A percentile compares a stretch with the other conserved stretches of the same genome.
Conservation (phyloP, 202 grass and related monocot genomes). For the Schoenoplectus tabernaemontani region DNA sequence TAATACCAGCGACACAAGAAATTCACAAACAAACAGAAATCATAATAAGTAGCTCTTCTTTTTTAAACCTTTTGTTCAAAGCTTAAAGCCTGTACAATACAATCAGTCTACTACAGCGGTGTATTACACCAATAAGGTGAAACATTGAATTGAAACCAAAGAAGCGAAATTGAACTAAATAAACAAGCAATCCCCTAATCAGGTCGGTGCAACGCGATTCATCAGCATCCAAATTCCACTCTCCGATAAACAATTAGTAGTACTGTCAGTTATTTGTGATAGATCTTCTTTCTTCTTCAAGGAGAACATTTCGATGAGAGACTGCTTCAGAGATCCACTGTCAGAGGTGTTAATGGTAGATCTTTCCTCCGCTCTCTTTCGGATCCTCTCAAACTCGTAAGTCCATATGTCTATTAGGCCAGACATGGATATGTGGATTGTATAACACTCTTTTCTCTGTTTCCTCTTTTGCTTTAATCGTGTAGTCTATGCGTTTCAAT, state of each 20-base stretch:
- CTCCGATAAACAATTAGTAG: slow-evolving; percentile 4
- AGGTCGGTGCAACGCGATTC: slow-evolving; percentile 9
- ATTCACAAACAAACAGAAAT: neutral
- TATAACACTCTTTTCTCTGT: neutral
- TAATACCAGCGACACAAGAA: neutral
- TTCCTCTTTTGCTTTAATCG: neutral
- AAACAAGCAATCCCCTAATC: neutral
- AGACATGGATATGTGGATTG: slow-evolving; percentile 11
- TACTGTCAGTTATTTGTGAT: neutral
- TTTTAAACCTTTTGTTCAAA: neutral
- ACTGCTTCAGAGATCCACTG: neutral
- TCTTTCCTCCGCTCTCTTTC: neutral
- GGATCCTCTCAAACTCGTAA: slow-evolving; percentile 2
- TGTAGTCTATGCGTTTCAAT: neutral
- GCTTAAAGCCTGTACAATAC: neutral
- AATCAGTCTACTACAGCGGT: neutral
- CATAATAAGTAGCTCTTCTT: neutral
- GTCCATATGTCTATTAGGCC: slow-evolving; percentile 21
- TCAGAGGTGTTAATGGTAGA: neutral
- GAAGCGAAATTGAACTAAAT: neutral
- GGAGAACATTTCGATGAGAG: neutral
- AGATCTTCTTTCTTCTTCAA: neutral
- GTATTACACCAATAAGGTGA: neutral
- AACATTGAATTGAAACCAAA: neutral
- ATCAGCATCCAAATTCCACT: slow-evolving; percentile 17